Percentiles rank a stretch among this genome's conserved stretches.
phyloP scores from a whole-genome alignment of 2,329 filamentous ascomycete genomes.

The Fonsecaea monophora region DNA sequence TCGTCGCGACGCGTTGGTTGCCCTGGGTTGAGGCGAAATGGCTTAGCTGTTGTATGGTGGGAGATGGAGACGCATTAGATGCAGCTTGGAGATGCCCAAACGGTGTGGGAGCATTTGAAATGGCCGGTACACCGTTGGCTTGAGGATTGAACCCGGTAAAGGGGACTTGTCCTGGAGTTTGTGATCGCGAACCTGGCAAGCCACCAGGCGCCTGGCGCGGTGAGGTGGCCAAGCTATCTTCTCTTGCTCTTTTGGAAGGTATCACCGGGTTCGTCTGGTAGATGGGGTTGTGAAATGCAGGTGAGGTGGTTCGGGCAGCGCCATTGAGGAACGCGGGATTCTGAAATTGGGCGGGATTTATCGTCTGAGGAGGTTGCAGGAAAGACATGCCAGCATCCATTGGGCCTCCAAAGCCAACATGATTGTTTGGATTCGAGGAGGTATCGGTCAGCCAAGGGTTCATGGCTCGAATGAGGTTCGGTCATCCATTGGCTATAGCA shows the following conservation, averaged over 20 bases:
- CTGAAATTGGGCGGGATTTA: slow-evolving; percentile 61
- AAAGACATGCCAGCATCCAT: slow-evolving; percentile 58
- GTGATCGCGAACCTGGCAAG: slow-evolving; percentile 82
- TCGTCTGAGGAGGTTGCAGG: slow-evolving; percentile 54
- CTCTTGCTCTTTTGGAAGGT: slow-evolving; percentile 84
- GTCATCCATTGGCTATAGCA: slow-evolving; percentile 52
- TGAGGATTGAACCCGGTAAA: slow-evolving; percentile 74
- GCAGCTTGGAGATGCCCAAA: slow-evolving; percentile 86
- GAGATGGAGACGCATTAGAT: slow-evolving; percentile 86
- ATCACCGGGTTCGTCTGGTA: slow-evolving; percentile 87
- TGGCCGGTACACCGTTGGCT: slow-evolving; percentile 66
- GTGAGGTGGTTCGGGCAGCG: slow-evolving; percentile 80
- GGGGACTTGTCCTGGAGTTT: slow-evolving; percentile 82
- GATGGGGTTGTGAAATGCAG: slow-evolving; percentile 75
- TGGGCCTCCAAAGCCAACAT: slow-evolving; percentile 55
- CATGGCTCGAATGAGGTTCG: slow-evolving; percentile 56
- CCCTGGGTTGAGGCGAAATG: slow-evolving; percentile 67
- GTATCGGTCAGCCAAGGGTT: slow-evolving; percentile 59
- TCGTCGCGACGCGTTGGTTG: slow-evolving; percentile 83
- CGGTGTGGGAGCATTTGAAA: slow-evolving; percentile 67
- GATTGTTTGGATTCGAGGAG: slow-evolving; percentile 56
- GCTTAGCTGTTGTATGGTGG: slow-evolving; percentile 81
- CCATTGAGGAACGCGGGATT: slow-evolving; percentile 75
- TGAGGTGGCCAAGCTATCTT: slow-evolving; percentile 84
- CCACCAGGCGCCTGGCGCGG: slow-evolving; percentile 77